Evolutionary conservation across 106 monocot species (phyloP).

Genomic region (Phalaenopsis equestris): DNA sequence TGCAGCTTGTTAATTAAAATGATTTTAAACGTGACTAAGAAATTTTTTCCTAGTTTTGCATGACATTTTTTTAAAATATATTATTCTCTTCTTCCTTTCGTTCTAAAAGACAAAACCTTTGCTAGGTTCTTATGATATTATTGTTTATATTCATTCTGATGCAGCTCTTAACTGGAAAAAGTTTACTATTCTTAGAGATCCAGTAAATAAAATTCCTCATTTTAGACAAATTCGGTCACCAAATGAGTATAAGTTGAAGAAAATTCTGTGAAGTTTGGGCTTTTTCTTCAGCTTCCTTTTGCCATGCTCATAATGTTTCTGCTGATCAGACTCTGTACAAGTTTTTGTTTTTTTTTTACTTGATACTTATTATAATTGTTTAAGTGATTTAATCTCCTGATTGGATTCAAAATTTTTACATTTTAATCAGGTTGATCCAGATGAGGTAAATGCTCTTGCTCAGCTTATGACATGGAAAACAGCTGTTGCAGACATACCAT

Average conservation of each 20-base stretch:
- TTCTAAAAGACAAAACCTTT: neutral
- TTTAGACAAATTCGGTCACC: neutral
- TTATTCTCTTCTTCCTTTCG: neutral
- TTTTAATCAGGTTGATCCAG: conserved; percentile 64
- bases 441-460: conserved; percentile 89
- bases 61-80: neutral
- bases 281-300: neutral
- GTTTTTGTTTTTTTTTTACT: neutral
- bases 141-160: neutral
- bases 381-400: neutral
- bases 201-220: neutral
- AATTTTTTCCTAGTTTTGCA: too few species aligned
- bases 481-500: conserved; percentile 79
- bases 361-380: neutral
- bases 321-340: neutral
- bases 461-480: conserved; percentile 99
- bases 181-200: neutral
- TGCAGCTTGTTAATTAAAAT: too few species aligned
- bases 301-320: neutral
- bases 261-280: neutral
- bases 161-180: neutral
- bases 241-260: neutral
- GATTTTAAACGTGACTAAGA: too few species aligned
- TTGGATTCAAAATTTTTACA: neutral
- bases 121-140: too few species aligned